A percentile compares a stretch with the other conserved stretches of the same genome.
Conservation (phyloP, 1,139 yeast genomes). For the Debaryomyces singareniensis region DNA sequence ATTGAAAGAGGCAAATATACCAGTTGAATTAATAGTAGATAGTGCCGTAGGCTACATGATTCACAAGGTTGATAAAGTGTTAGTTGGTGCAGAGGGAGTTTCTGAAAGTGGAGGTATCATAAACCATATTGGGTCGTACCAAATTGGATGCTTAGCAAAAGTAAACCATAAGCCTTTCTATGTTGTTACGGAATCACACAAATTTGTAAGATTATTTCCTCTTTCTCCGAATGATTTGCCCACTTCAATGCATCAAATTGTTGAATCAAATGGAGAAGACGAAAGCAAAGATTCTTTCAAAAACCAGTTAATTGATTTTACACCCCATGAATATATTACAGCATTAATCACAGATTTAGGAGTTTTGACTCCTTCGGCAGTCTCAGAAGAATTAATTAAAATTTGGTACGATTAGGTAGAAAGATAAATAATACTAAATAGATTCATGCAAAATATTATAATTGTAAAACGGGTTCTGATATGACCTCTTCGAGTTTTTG, state of each 20-base stretch:
- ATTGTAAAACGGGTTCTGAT: too few species aligned
- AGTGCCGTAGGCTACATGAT: constrained; percentile 91
- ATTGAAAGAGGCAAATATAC: constrained; percentile 74
- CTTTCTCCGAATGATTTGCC: constrained; percentile 91
- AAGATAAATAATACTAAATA: not conserved
- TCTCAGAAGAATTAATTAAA: constrained; percentile 92
- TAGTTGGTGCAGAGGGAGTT: constrained; percentile 98
- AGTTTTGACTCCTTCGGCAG: constrained; percentile 94
- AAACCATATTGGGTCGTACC: constrained; percentile 92
- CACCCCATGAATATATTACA: constrained; percentile 93
- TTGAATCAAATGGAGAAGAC: constrained; percentile 25
- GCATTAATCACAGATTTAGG: constrained; percentile 96
- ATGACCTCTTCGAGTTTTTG: constrained; percentile 14
- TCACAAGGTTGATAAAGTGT: constrained; percentile 84
- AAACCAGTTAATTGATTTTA: constrained; percentile 63
- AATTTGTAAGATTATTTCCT: constrained; percentile 94
- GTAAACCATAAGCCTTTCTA: constrained; percentile 89
- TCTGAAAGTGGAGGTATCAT: constrained; percentile 98
- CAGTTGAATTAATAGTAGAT: constrained; percentile 85
- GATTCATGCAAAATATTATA: constrained; percentile 1
- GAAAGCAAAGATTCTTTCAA: constrained; percentile 11
- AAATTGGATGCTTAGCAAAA: constrained; percentile 88
- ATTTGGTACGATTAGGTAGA: constrained; percentile 84
- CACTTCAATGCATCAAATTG: constrained; percentile 31
- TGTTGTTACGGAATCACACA: constrained; percentile 92